Conservation (phyloP, 2,329 filamentous ascomycete species). For the Colletotrichum sp. region DNA sequence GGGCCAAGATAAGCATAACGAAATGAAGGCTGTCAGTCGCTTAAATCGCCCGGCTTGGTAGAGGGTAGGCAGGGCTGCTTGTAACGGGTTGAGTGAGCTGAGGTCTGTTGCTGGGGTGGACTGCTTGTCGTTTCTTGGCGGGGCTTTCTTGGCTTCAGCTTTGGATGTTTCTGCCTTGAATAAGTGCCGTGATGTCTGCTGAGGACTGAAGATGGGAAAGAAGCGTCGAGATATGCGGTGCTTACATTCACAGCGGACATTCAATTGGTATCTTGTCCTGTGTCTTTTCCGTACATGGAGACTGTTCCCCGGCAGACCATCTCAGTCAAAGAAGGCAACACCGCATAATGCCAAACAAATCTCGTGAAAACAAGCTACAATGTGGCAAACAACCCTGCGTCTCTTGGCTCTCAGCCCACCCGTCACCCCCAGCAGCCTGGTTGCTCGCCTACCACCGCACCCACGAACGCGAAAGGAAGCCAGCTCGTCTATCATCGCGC, state of each 20-base stretch:
- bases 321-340: neutral
- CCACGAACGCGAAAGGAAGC: neutral
- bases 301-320: neutral
- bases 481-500: neutral
- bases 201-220: fast-evolving
- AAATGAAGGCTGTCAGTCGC: neutral
- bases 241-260: neutral
- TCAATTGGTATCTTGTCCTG: neutral
- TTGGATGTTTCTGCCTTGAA: neutral
- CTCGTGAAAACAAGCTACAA: neutral
- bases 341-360: neutral
- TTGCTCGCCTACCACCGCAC: fast-evolving
- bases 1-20: neutral
- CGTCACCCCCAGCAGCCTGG: neutral
- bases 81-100: neutral
- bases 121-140: neutral
- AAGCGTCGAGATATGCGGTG: neutral
- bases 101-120: neutral
- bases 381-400: neutral
- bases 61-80: neutral
- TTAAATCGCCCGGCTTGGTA: neutral
- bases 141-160: neutral
- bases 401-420: neutral
- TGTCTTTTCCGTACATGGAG: too few relatives aligned
- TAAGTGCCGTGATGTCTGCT: neutral